These are phyloP conservation scores for Clitopilus passeckerianus DNA, from an alignment of 768 basidiomycete species.

Conservation along the genomic window DNA sequence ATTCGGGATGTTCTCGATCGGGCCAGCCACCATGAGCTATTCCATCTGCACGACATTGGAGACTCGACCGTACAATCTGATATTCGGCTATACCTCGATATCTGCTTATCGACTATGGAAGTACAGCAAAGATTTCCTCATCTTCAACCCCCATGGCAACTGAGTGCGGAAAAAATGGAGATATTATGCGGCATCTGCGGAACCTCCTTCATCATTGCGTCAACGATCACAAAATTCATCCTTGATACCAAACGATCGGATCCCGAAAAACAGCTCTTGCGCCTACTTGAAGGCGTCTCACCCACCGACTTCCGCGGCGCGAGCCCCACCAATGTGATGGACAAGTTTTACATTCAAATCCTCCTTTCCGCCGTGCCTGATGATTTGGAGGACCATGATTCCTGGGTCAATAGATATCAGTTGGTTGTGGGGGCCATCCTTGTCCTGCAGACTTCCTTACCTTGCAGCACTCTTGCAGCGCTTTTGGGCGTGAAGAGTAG, in stretches of 20 bases:
- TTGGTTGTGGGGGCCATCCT: neutral
- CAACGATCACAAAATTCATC: neutral
- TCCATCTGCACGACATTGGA: slow-evolving; percentile 2
- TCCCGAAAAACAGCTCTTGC: no score
- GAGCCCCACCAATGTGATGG: neutral
- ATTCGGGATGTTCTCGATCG: neutral
- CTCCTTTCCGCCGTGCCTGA: neutral
- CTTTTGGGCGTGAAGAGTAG: neutral
- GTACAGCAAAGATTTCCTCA: neutral
- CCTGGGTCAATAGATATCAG: neutral
- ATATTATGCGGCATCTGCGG: neutral
- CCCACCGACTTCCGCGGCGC: neutral
- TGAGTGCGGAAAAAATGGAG: no score
- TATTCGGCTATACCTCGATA: neutral
- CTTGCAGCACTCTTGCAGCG: neutral
- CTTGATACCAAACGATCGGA: neutral
- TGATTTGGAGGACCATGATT: neutral
- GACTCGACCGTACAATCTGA: neutral
- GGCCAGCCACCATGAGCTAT: neutral
- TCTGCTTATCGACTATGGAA: neutral
- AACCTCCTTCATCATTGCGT: neutral
- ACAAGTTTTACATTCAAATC: neutral
- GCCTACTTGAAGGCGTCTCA: neutral
- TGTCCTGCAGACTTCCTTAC: neutral
- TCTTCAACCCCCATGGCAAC: neutral